Evolutionary conservation across 805 yeast genomes (phyloP).

Genomic region (Kuraishia hungarica): DNA sequence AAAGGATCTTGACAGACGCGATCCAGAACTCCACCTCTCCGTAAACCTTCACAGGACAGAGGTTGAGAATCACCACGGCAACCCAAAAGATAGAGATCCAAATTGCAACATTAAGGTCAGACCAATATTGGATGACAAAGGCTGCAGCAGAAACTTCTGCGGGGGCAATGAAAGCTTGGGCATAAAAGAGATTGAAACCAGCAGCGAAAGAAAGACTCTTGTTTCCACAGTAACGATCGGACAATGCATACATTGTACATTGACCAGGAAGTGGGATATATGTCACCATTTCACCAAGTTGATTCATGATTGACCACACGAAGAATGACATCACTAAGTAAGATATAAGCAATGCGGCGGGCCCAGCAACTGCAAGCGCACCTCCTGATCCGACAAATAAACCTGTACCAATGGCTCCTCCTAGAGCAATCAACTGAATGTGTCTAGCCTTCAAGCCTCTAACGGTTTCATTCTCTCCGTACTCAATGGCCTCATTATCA

Average conservation of each 20-base stretch:
- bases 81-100: slow-evolving; percentile 49
- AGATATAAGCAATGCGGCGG: slow-evolving; percentile 38
- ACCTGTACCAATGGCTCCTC: slow-evolving; percentile 67
- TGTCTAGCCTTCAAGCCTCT: slow-evolving; percentile 39
- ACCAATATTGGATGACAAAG: slow-evolving; percentile 53
- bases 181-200: slow-evolving; percentile 28
- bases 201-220: slow-evolving; percentile 20
- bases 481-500: neutral
- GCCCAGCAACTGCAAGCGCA: slow-evolving; percentile 23
- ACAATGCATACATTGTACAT: slow-evolving; percentile 16
- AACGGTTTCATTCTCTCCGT: slow-evolving; percentile 15
- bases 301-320: slow-evolving; percentile 57
- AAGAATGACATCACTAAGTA: slow-evolving; percentile 56
- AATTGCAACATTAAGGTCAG: slow-evolving; percentile 44
- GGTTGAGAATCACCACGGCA: slow-evolving; percentile 34
- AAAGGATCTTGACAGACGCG: slow-evolving; percentile 55
- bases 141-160: slow-evolving; percentile 58
- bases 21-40: slow-evolving; percentile 58
- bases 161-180: slow-evolving; percentile 29
- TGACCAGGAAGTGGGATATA: slow-evolving; percentile 53
- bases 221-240: slow-evolving; percentile 21
- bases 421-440: slow-evolving; percentile 59
- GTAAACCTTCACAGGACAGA: slow-evolving; percentile 30
- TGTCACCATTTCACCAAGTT: slow-evolving; percentile 60
- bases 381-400: slow-evolving; percentile 44